A percentile compares a stretch with the other conserved stretches of the same genome.
These are phyloP conservation scores for Paraurostyla sp. DNA, from an alignment of 73 alveolate genomes.

Conservation along the genomic window DNA sequence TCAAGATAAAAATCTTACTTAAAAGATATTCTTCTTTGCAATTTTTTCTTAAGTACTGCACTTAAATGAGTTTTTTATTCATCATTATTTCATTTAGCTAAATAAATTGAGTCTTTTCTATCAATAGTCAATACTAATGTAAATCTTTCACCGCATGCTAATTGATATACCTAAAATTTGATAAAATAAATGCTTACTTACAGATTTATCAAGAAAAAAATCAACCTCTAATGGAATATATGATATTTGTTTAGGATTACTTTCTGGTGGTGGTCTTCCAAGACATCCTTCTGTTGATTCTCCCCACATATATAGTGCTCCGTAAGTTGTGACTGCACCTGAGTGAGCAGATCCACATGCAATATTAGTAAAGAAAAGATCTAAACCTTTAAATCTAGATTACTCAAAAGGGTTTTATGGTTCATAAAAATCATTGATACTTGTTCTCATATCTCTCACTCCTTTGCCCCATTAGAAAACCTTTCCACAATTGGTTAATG, in stretches of 20 bases:
- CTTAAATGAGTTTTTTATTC: slow-evolving; percentile 52
- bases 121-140: slow-evolving; percentile 62
- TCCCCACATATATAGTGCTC: slow-evolving; percentile 81
- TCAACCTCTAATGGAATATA: slow-evolving; percentile 47
- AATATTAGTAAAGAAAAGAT: slow-evolving; percentile 51
- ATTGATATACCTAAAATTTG: slow-evolving; percentile 26
- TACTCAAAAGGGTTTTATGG: slow-evolving; percentile 65
- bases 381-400: slow-evolving; percentile 58
- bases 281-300: slow-evolving; percentile 68
- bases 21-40: slow-evolving; percentile 57
- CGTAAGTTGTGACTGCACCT: slow-evolving; percentile 65
- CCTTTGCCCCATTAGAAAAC: slow-evolving; percentile 79
- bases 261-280: slow-evolving; percentile 72
- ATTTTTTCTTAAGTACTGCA: slow-evolving; percentile 63
- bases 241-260: not conserved
- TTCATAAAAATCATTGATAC: slow-evolving; percentile 18
- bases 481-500: slow-evolving; percentile 71
- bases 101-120: slow-evolving; percentile 17
- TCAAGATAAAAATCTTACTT: not conserved
- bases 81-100: not conserved
- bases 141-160: slow-evolving; percentile 70
- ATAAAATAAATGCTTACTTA: not conserved
- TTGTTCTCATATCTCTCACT: slow-evolving; percentile 56
- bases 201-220: slow-evolving; percentile 15
- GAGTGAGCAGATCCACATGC: slow-evolving; percentile 59